phyloP scores from a whole-genome alignment of 768 basidiomycete species.

The Pleurotus platypus region DNA sequence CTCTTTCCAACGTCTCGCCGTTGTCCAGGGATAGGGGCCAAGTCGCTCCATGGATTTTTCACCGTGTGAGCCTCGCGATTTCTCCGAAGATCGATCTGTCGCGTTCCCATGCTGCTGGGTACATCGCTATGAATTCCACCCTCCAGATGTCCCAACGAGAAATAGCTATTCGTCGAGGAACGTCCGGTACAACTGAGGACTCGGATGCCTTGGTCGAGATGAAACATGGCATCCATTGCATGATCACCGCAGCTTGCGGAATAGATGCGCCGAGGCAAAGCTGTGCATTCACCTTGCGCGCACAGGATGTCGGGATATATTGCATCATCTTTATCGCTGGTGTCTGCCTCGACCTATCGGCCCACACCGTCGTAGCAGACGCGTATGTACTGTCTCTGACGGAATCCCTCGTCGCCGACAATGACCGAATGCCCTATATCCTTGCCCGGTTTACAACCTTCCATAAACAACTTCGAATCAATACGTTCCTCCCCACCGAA shows the following conservation, averaged over 20 bases:
- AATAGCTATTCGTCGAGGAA: too few relatives aligned
- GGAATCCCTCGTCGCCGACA: conserved; percentile 9
- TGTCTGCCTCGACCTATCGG: conserved; percentile 43
- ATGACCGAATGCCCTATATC: background rate
- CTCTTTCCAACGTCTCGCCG: too few relatives aligned
- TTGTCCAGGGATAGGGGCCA: too few relatives aligned
- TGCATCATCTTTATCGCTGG: conserved; percentile 43
- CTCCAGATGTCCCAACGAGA: too few relatives aligned
- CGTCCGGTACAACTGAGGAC: too few relatives aligned
- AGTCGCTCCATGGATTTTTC: too few relatives aligned
- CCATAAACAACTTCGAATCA: background rate
- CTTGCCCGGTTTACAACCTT: background rate
- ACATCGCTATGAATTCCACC: too few relatives aligned
- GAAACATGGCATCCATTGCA: conserved; percentile 10
- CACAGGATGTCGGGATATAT: conserved; percentile 17
- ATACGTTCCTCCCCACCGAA: conserved; percentile 25
- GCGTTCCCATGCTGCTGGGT: too few relatives aligned
- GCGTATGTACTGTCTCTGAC: conserved; percentile 40
- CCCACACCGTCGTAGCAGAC: conserved; percentile 48
- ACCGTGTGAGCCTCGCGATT: too few relatives aligned
- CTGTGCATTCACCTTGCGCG: conserved; percentile 16
- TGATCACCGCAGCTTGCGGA: conserved; percentile 2
- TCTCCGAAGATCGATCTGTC: too few relatives aligned
- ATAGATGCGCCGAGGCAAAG: background rate
- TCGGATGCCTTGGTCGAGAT: conserved; percentile 7